Evolutionary conservation across 2,329 filamentous ascomycete species (phyloP).

Genomic region (Fusarium mexicanum): DNA sequence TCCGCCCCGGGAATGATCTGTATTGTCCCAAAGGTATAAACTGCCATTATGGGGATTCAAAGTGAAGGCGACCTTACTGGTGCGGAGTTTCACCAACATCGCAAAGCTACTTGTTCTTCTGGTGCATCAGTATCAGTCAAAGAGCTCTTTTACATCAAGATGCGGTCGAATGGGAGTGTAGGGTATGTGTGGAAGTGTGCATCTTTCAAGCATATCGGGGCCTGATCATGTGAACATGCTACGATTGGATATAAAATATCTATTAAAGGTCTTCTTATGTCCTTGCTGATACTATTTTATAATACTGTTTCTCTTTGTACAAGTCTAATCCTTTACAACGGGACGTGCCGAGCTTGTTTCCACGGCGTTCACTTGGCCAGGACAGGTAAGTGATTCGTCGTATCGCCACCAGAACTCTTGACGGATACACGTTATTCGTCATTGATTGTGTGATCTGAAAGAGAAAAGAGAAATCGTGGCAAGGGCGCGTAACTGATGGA

Average conservation of each 20-base stretch:
- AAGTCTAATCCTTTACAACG: too few relatives aligned
- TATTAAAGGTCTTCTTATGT: too few relatives aligned
- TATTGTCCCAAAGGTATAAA: too few relatives aligned
- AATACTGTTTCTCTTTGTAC: not conserved
- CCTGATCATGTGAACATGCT: too few relatives aligned
- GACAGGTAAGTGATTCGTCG: not conserved
- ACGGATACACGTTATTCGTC: not conserved
- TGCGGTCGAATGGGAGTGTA: not conserved
- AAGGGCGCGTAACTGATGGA: not conserved
- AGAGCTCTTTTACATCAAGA: not conserved
- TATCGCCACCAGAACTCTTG: conserved; percentile 7
- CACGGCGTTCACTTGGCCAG: not conserved
- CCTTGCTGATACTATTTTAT: not conserved
- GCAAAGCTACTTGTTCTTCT: too few relatives aligned
- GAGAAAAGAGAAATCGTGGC: not conserved
- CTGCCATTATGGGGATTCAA: too few relatives aligned
- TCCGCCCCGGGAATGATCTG: too few relatives aligned
- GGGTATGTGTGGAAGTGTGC: not conserved
- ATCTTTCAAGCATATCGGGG: not conserved
- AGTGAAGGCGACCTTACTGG: too few relatives aligned
- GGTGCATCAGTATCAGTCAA: not conserved
- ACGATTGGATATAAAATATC: not conserved
- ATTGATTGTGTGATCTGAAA: not conserved
- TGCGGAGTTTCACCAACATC: too few relatives aligned
- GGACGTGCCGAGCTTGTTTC: not conserved